These are phyloP conservation scores for Pisolithus tinctorius DNA, from an alignment of 768 basidiomycete species.

Conservation along the genomic window DNA sequence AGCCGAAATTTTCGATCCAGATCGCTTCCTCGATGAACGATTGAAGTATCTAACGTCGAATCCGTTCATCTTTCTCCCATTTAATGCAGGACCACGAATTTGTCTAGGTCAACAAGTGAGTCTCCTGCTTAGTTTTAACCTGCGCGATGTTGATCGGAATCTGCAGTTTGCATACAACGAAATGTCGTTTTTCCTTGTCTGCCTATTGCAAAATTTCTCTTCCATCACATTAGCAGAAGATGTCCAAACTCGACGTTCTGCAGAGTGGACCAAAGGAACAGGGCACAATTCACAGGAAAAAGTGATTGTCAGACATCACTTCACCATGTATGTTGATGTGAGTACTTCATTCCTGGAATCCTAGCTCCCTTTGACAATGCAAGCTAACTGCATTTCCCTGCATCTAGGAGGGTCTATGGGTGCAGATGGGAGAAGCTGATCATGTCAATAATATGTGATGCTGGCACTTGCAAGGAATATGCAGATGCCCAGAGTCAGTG, in stretches of 20 bases:
- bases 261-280: slow-evolving; percentile 32
- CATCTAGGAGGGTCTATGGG: too few relatives aligned
- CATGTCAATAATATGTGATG: too few relatives aligned
- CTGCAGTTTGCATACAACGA: slow-evolving; percentile 61
- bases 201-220: slow-evolving; percentile 51
- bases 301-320: slow-evolving; percentile 37
- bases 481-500: too few relatives aligned
- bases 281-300: slow-evolving; percentile 40
- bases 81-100: slow-evolving; percentile 34
- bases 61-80: slow-evolving; percentile 43
- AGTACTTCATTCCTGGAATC: slow-evolving; percentile 7
- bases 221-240: slow-evolving; percentile 38
- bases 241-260: slow-evolving; percentile 41
- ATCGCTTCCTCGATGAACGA: slow-evolving; percentile 60
- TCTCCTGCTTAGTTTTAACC: not conserved
- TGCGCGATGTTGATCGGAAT: slow-evolving; percentile 1
- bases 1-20: slow-evolving; percentile 61
- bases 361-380: too few relatives aligned
- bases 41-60: slow-evolving; percentile 50
- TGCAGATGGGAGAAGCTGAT: too few relatives aligned
- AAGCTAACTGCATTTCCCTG: too few relatives aligned
- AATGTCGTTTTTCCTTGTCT: slow-evolving; percentile 54
- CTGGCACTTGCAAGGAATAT: too few relatives aligned
- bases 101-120: slow-evolving; percentile 33
- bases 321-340: slow-evolving; percentile 49